Evolutionary conservation across 73 alveolate genomes (phyloP).

Genomic region (Paramecium octaurelia): DNA sequence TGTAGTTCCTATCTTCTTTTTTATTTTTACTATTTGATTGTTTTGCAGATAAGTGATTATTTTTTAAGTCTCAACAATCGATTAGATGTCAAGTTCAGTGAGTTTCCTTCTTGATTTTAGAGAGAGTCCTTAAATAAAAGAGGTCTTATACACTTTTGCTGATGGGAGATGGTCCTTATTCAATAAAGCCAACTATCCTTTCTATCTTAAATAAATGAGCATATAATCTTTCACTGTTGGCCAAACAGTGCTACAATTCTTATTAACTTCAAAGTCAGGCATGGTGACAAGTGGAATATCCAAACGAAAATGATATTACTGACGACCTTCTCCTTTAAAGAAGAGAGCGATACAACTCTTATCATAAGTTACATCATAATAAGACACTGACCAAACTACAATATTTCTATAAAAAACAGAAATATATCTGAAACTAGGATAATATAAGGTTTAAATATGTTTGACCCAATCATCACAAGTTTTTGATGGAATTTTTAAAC

Average conservation of each 20-base stretch:
- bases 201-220: background rate
- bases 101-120: background rate
- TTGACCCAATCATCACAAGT: constrained; percentile 27
- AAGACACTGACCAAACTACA: constrained; percentile 9
- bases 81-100: background rate
- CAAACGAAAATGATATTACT: background rate
- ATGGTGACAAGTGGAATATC: constrained; percentile 14
- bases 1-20: constrained; percentile 2
- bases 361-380: constrained; percentile 25
- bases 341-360: background rate
- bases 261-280: background rate
- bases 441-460: background rate
- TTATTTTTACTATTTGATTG: constrained; percentile 1
- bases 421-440: constrained; percentile 6
- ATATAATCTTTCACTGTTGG: constrained; percentile 6
- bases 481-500: background rate
- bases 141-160: background rate
- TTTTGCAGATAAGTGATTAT: background rate
- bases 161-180: background rate
- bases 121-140: constrained; percentile 9
- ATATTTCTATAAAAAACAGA: constrained; percentile 14
- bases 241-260: constrained; percentile 28
- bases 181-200: background rate
- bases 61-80: background rate
- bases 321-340: constrained; percentile 31